Evolutionary conservation across 331 rosid species (phyloP).

Genomic region (Quercus tomentella): DNA sequence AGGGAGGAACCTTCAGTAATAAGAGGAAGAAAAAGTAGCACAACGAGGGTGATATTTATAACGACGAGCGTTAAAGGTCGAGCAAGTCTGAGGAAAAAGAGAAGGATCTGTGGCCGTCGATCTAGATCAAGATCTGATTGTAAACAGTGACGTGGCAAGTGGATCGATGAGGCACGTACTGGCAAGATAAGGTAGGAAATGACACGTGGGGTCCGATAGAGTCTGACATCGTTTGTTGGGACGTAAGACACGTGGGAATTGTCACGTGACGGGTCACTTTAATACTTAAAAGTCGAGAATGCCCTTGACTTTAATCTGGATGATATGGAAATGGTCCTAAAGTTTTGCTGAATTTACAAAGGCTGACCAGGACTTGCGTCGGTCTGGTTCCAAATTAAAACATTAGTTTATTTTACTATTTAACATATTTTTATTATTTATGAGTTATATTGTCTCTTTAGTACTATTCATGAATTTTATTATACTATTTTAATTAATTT

Average conservation of each 20-base stretch:
- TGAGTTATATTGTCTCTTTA: fast-evolving
- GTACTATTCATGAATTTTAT: fast-evolving
- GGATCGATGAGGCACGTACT: constrained; percentile 19
- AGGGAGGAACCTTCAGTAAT: fast-evolving
- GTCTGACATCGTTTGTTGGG: too few species aligned
- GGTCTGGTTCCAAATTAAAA: too few species aligned
- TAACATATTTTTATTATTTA: too few species aligned
- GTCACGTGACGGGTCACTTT: constrained; percentile 28
- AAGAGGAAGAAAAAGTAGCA: fast-evolving
- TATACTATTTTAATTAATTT: fast-evolving
- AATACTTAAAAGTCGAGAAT: constrained; percentile 9
- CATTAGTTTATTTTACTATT: too few species aligned
- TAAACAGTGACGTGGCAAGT: constrained; percentile 28
- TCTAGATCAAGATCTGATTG: neutral
- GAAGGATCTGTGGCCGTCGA: constrained; percentile 20
- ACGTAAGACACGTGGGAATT: neutral
- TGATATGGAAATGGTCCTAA: neutral
- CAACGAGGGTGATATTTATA: constrained; percentile 22
- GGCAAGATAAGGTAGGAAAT: constrained; percentile 28
- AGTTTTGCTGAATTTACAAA: constrained; percentile 13
- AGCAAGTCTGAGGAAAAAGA: constrained; percentile 22
- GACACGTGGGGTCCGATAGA: too few species aligned
- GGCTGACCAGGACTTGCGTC: neutral
- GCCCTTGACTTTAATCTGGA: neutral
- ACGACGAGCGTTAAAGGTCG: constrained; percentile 35